Evolutionary conservation across 2,329 filamentous ascomycete species (phyloP).

Genomic region (Phyllosticta paracitricarpa): DNA sequence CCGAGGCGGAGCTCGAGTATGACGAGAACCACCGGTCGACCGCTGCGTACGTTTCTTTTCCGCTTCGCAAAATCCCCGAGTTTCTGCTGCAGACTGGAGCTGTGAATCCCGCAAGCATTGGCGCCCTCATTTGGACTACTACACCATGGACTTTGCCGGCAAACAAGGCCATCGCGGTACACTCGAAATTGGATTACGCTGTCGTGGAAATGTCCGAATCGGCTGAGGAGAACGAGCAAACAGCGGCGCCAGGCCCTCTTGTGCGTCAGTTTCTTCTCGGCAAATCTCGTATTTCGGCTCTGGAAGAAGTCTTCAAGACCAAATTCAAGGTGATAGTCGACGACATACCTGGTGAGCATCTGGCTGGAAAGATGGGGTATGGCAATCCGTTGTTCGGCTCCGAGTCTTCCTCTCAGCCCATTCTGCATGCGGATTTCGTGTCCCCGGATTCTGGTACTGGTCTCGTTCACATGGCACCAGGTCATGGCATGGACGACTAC

Average conservation of each 20-base stretch:
- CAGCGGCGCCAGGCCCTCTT: constrained; percentile 15
- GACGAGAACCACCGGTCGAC: constrained; percentile 62
- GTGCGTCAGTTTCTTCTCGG: constrained; percentile 55
- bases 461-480: constrained; percentile 87
- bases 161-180: constrained; percentile 80
- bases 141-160: constrained; percentile 96
- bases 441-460: constrained; percentile 84
- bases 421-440: constrained; percentile 83
- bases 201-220: constrained; percentile 41
- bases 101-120: constrained; percentile 36
- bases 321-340: constrained; percentile 42
- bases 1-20: constrained; percentile 79
- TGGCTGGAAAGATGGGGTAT: constrained; percentile 44
- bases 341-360: constrained; percentile 52
- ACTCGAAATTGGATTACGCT: constrained; percentile 62
- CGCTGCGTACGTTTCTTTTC: constrained; percentile 73
- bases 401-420: constrained; percentile 48
- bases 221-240: constrained; percentile 18
- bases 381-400: constrained; percentile 55
- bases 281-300: constrained; percentile 54
- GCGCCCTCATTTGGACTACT: constrained; percentile 94
- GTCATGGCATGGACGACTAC: constrained; percentile 96
- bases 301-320: constrained; percentile 22
- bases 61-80: constrained; percentile 42
- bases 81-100: constrained; percentile 23